These are phyloP conservation scores for Citrus cavaleriei DNA, from an alignment of 345 rosid species.

Conservation along the genomic window DNA sequence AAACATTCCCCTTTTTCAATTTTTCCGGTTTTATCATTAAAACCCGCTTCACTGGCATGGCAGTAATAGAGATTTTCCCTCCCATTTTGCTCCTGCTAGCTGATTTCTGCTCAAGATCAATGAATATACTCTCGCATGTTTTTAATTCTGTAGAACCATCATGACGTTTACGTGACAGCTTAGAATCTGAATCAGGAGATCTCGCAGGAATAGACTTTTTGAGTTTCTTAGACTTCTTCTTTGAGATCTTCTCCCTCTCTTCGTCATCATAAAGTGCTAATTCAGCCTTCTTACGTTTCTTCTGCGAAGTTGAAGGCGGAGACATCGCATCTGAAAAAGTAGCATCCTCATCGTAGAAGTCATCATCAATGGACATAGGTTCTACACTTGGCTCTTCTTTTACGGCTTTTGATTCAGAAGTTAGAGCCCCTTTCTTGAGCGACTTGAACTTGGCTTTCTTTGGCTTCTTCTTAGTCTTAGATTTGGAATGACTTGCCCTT, in stretches of 20 bases:
- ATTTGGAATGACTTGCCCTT: conserved; percentile 40
- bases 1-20: conserved; percentile 81
- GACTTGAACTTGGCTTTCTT: conserved; percentile 95
- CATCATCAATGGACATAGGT: conserved; percentile 46
- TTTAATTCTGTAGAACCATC: conserved; percentile 41
- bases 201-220: conserved; percentile 43
- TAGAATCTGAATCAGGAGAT: conserved; percentile 35
- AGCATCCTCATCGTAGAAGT: conserved; percentile 36
- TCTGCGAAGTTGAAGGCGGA: conserved; percentile 37
- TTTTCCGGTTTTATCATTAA: conserved; percentile 86
- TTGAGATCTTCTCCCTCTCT: conserved; percentile 47
- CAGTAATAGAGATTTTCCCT: conserved; percentile 75
- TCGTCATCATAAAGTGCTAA: conserved; percentile 38
- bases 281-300: conserved; percentile 68
- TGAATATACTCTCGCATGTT: conserved; percentile 28
- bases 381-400: conserved; percentile 49
- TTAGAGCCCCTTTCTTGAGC: conserved; percentile 76
- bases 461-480: conserved; percentile 82
- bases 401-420: conserved; percentile 55
- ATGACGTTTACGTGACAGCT: conserved; percentile 38
- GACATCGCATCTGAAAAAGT: conserved; percentile 49
- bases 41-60: conserved; percentile 81
- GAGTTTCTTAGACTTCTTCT: conserved; percentile 75
- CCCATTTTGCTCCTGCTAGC: conserved; percentile 62
- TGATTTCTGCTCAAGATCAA: conserved; percentile 65